A percentile compares a stretch with the other conserved stretches of the same genome.
Evolutionary conservation across 306 rosid species (phyloP).

Genomic region (Cicer yamashitae): DNA sequence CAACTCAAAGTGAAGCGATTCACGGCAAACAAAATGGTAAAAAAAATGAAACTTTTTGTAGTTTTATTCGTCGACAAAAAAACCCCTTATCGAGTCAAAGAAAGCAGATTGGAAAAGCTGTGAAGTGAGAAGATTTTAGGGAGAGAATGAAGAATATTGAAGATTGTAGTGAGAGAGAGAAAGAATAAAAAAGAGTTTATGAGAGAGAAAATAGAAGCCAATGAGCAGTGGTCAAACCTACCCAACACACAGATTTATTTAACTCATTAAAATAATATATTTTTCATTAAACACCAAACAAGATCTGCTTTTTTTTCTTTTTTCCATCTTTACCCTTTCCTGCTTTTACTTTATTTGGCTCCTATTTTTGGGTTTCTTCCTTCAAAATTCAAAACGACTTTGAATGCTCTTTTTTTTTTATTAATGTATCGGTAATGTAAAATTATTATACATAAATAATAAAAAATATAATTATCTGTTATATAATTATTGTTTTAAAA

Average conservation of each 20-base stretch:
- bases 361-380: not conserved
- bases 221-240: slow-evolving; percentile 88
- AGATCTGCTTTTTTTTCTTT: slow-evolving; percentile 34
- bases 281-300: slow-evolving; percentile 47
- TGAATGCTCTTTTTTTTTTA: not conserved
- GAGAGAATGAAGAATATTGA: slow-evolving; percentile 51
- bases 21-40: slow-evolving; percentile 44
- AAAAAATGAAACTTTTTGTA: slow-evolving; percentile 46
- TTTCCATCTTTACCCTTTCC: slow-evolving; percentile 38
- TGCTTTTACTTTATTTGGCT: slow-evolving; percentile 3
- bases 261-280: slow-evolving; percentile 48
- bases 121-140: slow-evolving; percentile 51
- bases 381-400: not conserved
- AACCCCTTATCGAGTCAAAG: slow-evolving; percentile 65
- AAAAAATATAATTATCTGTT: no score
- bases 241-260: slow-evolving; percentile 60
- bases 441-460: no score
- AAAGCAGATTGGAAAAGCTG: slow-evolving; percentile 68
- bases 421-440: no score
- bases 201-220: slow-evolving; percentile 54
- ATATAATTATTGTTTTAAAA: no score
- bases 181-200: slow-evolving; percentile 24
- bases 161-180: slow-evolving; percentile 57
- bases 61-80: slow-evolving; percentile 53
- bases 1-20: slow-evolving; percentile 45